Base-by-base conservation (phyloP, 768 basidiomycete species). In the Tephrocybe sp. region DNA sequence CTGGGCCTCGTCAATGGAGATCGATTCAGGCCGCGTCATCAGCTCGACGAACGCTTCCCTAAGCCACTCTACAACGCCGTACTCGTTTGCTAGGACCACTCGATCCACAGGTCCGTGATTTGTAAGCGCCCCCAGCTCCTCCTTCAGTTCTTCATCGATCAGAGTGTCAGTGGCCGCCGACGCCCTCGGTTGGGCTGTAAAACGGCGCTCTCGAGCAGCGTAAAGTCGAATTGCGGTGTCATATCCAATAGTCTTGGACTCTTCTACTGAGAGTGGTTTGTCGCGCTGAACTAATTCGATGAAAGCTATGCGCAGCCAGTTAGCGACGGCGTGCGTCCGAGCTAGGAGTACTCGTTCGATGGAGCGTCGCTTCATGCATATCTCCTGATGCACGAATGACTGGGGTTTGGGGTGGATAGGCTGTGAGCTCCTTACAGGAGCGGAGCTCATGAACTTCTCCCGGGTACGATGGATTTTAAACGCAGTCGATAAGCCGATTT, bases 201-300 rank as follows among this genome's bases (percentile, higher is more conserved):
- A 7, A 25, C 25, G 36, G 4, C 25, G 38, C 21, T 49, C 47
- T 12, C 47, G 27, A 3, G 24, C 39, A 1, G 30, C 16, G 30
- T 30, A 41, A 3, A 50, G 41, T 15, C 49, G n/a, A 27, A 50
- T 35, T 15, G 49, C 41, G 8, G 42, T 37, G 9, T 50, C 34
- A 15, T 24, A 28, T 35, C 49, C 49, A 11, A 50, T 31, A 7
- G 7, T 41, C 16, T n/a, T 31, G 26, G 38, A 27, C 15, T 48
- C 47, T 1, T 40, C 38, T 19, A 41, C 9, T 3, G 47, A 22
- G 15, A 48, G 15, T 6, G 22, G 24, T 34, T 37, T n/a, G 11
- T 19, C 5, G 9, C 45, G 22, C 9, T 15, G 24, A 3, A 47
- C 25, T 16, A 47, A 15, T n/a, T 47, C 45, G 35, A 47, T 16